Evolutionary conservation across 2,329 filamentous ascomycete species (phyloP), one percentile per base, ranked within the genome.

Genomic region (Arachnopeziza araneosa): DNA sequence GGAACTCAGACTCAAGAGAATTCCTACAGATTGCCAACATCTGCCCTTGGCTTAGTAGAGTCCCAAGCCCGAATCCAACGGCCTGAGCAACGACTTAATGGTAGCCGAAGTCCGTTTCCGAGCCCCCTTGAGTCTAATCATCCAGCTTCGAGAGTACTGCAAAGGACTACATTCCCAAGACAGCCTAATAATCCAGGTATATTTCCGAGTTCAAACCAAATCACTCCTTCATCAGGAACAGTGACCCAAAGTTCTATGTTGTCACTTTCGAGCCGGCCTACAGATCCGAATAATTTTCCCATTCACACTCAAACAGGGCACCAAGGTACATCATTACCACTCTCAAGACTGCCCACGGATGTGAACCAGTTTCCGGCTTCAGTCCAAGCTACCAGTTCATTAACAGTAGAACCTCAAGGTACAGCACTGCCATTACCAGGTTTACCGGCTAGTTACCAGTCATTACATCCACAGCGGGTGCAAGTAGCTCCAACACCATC

Each of bases 401-500:
- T 12, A 44, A 44, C 36, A 14, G 17, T 12, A 44, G 36, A 4
- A 2, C 36, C 36, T 17, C 36, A 44, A 44, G 36, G 36, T 44
- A 19, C 36, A 44, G 36, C 12, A 44, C 12, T 14, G 10, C 17
- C 36, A 44, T 44, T 12, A 17, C 36, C 36, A 19, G 36, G 36
- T 17, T 14, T 44, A 44, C 36, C 36, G 2, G 17, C 10, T 44
- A 14, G 36, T 51, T n/a, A 51, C 48, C 22, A 22, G 44, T 12
- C 52, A 63, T 5, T 54, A 60, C 26, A 64, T 30, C 62, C 62
- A 6, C 63, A 65, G 56, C 57, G 63, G 52, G 60, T 54, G 7
- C 61, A 62, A n/a, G 44, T 49, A 9, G 58, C 63, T 10, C 50
- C 54, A 24, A 67, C 67, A 61, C 60, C 63, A 23, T 64, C 64